phyloP scores from a whole-genome alignment of 441 rosid species.

The Melastoma candidum region DNA sequence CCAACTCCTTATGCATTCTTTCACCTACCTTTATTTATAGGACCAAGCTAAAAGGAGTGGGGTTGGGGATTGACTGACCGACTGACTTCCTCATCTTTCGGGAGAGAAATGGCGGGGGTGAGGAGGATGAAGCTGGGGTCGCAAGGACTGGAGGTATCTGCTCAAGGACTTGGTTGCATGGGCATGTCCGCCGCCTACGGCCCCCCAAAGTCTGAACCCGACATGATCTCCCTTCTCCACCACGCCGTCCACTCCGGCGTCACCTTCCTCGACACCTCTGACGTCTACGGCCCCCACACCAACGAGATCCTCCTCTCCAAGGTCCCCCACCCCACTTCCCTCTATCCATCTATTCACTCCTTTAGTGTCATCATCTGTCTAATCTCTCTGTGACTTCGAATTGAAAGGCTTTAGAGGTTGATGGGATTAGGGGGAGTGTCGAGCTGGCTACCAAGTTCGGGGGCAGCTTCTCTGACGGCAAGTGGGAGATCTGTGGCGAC shows the following conservation, averaged over 20 bases:
- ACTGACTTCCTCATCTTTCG: too few relatives aligned
- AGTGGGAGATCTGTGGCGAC: constrained; percentile 23
- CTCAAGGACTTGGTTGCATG: constrained; percentile 62
- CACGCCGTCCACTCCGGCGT: constrained; percentile 43
- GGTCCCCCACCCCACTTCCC: constrained; percentile 9
- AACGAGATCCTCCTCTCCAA: constrained; percentile 50
- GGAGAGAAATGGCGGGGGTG: constrained; percentile 12
- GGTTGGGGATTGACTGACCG: too few relatives aligned
- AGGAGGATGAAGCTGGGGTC: constrained; percentile 42
- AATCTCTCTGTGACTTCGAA: background rate
- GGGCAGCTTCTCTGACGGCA: constrained; percentile 14
- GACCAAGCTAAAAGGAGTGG: too few relatives aligned
- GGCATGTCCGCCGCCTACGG: constrained; percentile 46
- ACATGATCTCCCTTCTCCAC: constrained; percentile 39
- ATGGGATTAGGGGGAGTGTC: constrained; percentile 28
- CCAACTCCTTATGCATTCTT: too few relatives aligned
- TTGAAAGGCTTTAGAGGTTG: constrained; percentile 20
- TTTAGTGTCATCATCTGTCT: background rate
- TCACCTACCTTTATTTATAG: too few relatives aligned
- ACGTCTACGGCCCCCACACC: constrained; percentile 43
- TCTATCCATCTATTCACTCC: too few relatives aligned
- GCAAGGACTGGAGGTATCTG: constrained; percentile 58
- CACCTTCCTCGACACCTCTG: constrained; percentile 59
- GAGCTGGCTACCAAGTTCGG: constrained; percentile 56
- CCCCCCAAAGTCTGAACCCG: constrained; percentile 35